Conservation (phyloP, 2,329 filamentous ascomycete genomes). For the Xylaria polymorpha region DNA sequence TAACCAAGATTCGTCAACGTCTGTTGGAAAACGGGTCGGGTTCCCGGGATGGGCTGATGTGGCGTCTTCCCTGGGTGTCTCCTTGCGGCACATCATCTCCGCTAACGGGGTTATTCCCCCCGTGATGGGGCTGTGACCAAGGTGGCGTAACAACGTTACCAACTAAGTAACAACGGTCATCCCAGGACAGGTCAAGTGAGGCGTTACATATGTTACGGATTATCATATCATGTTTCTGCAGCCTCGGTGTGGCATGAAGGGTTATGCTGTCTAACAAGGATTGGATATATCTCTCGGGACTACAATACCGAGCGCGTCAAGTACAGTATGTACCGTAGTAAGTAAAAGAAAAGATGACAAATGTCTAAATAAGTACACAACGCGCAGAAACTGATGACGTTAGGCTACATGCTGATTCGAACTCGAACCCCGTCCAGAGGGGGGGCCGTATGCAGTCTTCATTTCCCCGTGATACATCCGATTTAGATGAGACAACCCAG, state of each 20-base stretch:
- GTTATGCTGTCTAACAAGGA: not conserved
- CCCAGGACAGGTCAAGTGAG: not conserved
- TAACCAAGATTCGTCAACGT: not conserved
- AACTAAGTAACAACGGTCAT: not conserved
- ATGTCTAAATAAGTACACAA: not conserved
- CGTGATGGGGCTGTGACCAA: constrained; percentile 16
- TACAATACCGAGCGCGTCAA: not conserved
- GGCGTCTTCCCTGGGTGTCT: not conserved
- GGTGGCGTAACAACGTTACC: not conserved
- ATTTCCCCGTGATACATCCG: not conserved
- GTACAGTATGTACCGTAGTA: not conserved
- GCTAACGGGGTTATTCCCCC: not conserved
- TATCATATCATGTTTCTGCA: constrained; percentile 8
- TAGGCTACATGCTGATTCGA: not conserved
- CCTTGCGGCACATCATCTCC: constrained; percentile 4
- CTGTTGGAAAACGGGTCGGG: constrained; percentile 2
- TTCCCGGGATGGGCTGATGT: not conserved
- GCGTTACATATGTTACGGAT: not conserved
- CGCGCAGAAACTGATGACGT: not conserved
- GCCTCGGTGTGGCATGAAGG: not conserved
- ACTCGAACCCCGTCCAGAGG: not conserved
- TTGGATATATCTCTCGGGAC: not conserved
- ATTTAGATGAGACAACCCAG: not conserved
- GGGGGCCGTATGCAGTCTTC: not conserved
- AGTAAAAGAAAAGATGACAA: not conserved